Base-by-base conservation (phyloP, 352 stramenopile genomes). In the Globisporangium lucens region DNA sequence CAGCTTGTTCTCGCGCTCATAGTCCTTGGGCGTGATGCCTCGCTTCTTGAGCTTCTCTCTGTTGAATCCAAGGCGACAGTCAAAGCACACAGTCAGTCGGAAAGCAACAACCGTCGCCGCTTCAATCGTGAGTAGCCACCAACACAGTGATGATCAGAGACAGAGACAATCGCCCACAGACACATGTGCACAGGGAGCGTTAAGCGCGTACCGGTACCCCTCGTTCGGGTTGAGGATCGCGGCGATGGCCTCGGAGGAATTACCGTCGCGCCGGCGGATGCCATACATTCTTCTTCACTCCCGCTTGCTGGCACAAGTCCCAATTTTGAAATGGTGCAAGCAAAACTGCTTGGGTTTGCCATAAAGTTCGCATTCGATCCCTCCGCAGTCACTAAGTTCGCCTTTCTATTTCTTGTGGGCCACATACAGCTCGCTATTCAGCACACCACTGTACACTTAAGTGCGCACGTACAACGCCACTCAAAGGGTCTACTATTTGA, bases 241-340 rank as follows among this genome's bases (percentile, higher is more conserved):
- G 24, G 76, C 82, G 58, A 93, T 81, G 29, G 80, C 77, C 49
- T 89, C 79, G n/a, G 82, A 89, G 15, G 82, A 80, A 71, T 91
- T 93, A 63, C 76, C 79, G 61, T 91, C 81, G 60, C 82, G 82
- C 22, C 75, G 79, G 12, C 85, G 82, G 70, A 79, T 83, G 60
- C 79, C 76, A 15, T 71, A 66, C 8, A 46, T 65, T 24, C 24
- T 24, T 24, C 9, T 33, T 43, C 3, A 17, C 6, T 1, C 2
- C 22, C 51, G 52, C 27, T 20, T 33, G 41, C 15, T 49, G 41
- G 6, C 41, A 49, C 41, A n/a, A 49, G 22, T 49, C 41, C 20
- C 47, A 55, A 55, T 43, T 65, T 65, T 56, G 36, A 9, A 53
- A 24, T 46, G 20, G 12, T 8, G 36, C 53, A 59, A 51, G 43